A percentile compares a stretch with the other conserved stretches of the same genome.
phyloP scores from a whole-genome alignment of 176 grass and related monocot species.

The Oryza coarctata region DNA sequence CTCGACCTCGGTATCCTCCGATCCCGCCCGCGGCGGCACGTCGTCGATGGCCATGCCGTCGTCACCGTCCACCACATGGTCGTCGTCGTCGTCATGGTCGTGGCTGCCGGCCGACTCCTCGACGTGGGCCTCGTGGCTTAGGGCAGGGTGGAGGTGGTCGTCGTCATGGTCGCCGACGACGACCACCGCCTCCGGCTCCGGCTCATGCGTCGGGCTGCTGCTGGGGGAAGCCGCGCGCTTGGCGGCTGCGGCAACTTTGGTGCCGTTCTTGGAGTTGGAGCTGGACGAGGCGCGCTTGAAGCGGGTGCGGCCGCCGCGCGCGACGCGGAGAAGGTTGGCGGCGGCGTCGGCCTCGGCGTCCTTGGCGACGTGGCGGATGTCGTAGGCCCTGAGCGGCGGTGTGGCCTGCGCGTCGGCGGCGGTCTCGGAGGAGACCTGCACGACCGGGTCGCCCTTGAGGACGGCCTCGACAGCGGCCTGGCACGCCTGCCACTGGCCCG shows the following conservation, averaged over 20 bases:
- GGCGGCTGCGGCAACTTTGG: not conserved
- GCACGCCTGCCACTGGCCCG: constrained; percentile 53
- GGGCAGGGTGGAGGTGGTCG: not conserved
- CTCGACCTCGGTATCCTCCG: constrained; percentile 48
- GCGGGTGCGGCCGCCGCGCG: constrained; percentile 23
- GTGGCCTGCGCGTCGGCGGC: constrained; percentile 18
- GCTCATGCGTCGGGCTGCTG: not conserved
- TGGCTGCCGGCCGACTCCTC: constrained; percentile 51
- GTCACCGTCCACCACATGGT: not conserved
- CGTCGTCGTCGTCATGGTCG: constrained; percentile 3
- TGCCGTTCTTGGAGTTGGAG: not conserved
- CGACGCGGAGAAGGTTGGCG: constrained; percentile 22
- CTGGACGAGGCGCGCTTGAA: constrained; percentile 53
- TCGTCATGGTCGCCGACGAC: constrained; percentile 5
- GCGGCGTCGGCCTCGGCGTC: not conserved
- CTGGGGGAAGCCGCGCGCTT: not conserved
- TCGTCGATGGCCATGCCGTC: not conserved
- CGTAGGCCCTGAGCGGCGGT: constrained; percentile 32
- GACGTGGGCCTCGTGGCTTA: constrained; percentile 23
- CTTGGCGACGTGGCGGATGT: constrained; percentile 60
- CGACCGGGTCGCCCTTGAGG: constrained; percentile 55
- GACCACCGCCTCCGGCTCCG: not conserved
- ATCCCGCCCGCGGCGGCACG: not conserved
- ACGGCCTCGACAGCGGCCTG: constrained; percentile 71
- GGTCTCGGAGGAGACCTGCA: constrained; percentile 31